Conservation (phyloP, 495 filamentous ascomycete genomes). For the Rhypophila decipiens region DNA sequence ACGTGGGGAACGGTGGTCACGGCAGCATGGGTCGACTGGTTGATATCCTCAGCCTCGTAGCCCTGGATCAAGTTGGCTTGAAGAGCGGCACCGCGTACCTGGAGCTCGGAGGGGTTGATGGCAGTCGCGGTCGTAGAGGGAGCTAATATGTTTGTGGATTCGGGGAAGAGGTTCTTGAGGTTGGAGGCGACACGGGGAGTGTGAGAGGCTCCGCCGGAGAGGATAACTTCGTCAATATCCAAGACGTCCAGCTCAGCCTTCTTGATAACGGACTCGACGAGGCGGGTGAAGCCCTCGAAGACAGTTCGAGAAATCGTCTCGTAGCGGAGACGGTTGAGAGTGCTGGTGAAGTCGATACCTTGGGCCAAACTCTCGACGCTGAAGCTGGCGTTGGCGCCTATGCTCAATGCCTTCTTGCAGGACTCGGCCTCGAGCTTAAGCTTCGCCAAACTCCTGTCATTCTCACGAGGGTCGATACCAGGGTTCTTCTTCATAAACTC, state of each 20-base stretch:
- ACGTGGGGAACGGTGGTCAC: conserved; percentile 92
- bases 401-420: conserved; percentile 80
- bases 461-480: conserved; percentile 78
- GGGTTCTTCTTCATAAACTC: conserved; percentile 91
- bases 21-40: conserved; percentile 90
- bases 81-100: conserved; percentile 85
- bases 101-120: conserved; percentile 88
- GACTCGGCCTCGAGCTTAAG: conserved; percentile 85
- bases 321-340: conserved; percentile 87
- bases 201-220: conserved; percentile 87
- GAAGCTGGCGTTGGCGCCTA: conserved; percentile 81
- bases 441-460: conserved; percentile 78
- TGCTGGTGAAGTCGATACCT: conserved; percentile 84
- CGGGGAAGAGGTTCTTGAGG: conserved; percentile 70
- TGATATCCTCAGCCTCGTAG: conserved; percentile 88
- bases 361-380: conserved; percentile 82
- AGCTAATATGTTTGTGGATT: conserved; percentile 69
- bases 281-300: conserved; percentile 75
- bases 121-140: conserved; percentile 69
- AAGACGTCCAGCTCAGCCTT: conserved; percentile 90
- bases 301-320: conserved; percentile 82
- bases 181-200: conserved; percentile 84
- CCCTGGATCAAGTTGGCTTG: conserved; percentile 89
- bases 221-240: conserved; percentile 91
- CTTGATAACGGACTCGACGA: conserved; percentile 78